A percentile compares a stretch with the other conserved stretches of the same genome.
These are phyloP conservation scores for Pythium volutum DNA, from an alignment of 352 stramenopile genomes.

Conservation along the genomic window DNA sequence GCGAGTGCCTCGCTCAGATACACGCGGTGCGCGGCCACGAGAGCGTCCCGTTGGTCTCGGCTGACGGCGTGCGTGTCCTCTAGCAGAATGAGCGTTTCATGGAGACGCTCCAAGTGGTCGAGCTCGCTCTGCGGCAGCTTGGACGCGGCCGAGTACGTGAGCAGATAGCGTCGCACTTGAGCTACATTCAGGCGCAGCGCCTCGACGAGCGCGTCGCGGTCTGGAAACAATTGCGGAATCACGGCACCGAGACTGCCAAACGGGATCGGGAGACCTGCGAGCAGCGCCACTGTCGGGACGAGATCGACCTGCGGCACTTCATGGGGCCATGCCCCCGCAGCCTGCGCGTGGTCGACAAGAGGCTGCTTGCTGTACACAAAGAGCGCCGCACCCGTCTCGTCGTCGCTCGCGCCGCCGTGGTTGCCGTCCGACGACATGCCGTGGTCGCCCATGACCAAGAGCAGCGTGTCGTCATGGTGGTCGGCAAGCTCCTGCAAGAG, in stretches of 20 bases:
- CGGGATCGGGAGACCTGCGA: slow-evolving; percentile 94
- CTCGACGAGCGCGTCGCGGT: slow-evolving; percentile 41
- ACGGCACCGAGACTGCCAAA: slow-evolving; percentile 94
- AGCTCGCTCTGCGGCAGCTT: slow-evolving; percentile 61
- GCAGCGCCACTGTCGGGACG: slow-evolving; percentile 93
- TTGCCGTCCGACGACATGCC: slow-evolving; percentile 99
- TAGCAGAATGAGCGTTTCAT: slow-evolving; percentile 33
- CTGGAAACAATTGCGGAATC: slow-evolving; percentile 90
- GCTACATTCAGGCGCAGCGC: slow-evolving; percentile 80
- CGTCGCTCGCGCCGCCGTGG: slow-evolving; percentile 94
- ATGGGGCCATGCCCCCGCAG: slow-evolving; percentile 5
- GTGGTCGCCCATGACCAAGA: slow-evolving; percentile 97
- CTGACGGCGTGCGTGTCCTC: slow-evolving; percentile 11
- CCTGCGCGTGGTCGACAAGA: slow-evolving; percentile 26
- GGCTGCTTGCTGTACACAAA: slow-evolving; percentile 87
- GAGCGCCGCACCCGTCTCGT: slow-evolving; percentile 94
- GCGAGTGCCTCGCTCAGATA: slow-evolving; percentile 68
- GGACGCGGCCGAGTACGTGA: slow-evolving; percentile 60
- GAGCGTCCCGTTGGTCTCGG: slow-evolving; percentile 21
- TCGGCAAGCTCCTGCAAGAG: slow-evolving; percentile 61
- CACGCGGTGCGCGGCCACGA: slow-evolving; percentile 37
- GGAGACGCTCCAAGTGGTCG: slow-evolving; percentile 53
- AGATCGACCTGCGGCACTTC: slow-evolving; percentile 95
- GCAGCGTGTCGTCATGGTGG: slow-evolving; percentile 60
- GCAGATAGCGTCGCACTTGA: slow-evolving; percentile 80